Base-by-base conservation (phyloP, 2,329 filamentous ascomycete species). In the Fusarium subtropicale region DNA sequence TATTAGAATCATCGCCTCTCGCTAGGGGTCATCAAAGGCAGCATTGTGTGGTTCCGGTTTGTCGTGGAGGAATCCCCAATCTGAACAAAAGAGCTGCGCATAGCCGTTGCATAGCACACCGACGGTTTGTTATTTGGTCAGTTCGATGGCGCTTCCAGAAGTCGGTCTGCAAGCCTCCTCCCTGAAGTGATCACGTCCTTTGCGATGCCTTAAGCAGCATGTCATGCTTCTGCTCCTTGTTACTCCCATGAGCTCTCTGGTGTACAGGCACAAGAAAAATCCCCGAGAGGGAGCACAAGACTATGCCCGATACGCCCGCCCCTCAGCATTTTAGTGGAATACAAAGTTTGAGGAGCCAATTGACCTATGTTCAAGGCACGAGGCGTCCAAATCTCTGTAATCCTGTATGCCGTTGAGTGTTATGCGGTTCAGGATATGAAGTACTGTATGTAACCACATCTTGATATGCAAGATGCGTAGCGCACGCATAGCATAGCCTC, bases 211-310 rank as follows among this genome's bases (percentile, higher is more conserved):
- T 52, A 64, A 52, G 52, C 55, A 60, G 53, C 66, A 69, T 74
- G 73, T 72, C 71, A 75, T 59, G 64, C 65, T 62, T 68, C 64
- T 60, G 46, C 54, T 51, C 63, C 53, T 69, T 64, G 78, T 79
- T 74, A 76, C 76, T 76, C 77, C 79, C 76, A 77, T 76, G 76
- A 78, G 76, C 76, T 71, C 74, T 71, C 71, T 68, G 72, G 76
- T 61, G 79, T 79, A 81, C 81, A 81, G 79, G 73, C 74, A 78
- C 77, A 78, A 71, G 64, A 73, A 78, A 78, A 79, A 74, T 77
- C 73, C 75, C 77, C 76, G 77, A 78, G 71, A 28, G 60, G 76
- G 76, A 72, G 78, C 76, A 81, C 76, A 77, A 76, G 64, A 41
- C 68, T 58, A 68, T 71, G 62, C 62, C 68, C 69, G 44, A 71